Percentiles rank a stretch among this genome's conserved stretches.
Conservation (phyloP, 1,284 basidiomycete species). For the Rhodotorula sp. region DNA sequence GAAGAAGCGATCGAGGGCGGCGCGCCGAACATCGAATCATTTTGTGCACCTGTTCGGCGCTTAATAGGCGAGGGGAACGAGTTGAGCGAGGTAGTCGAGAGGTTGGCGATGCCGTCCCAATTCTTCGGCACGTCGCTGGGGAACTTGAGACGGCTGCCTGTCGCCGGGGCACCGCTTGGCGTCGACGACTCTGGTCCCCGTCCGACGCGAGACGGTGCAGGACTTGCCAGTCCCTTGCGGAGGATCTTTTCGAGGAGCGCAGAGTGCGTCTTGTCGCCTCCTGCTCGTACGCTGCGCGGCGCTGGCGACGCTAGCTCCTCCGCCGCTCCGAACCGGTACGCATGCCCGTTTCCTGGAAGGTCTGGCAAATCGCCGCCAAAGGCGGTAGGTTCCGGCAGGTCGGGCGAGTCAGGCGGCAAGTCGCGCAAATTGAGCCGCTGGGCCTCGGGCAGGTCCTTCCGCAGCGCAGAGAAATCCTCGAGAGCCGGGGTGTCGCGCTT, state of each 20-base stretch:
- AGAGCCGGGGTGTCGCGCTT: neutral
- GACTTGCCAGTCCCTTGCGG: constrained; percentile 24
- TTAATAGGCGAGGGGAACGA: constrained; percentile 39
- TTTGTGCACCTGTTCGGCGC: neutral
- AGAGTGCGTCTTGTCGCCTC: constrained; percentile 28
- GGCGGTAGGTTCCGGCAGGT: constrained; percentile 33
- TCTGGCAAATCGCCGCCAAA: neutral
- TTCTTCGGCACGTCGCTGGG: constrained; percentile 34
- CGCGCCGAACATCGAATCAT: constrained; percentile 7
- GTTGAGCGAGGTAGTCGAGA: constrained; percentile 30
- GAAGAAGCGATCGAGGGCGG: neutral
- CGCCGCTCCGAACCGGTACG: neutral
- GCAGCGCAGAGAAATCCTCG: constrained; percentile 10
- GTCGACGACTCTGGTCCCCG: constrained; percentile 21
- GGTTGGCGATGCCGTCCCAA: constrained; percentile 44
- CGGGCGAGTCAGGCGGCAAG: constrained; percentile 43
- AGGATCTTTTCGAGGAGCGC: constrained; percentile 40
- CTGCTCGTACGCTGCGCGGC: neutral
- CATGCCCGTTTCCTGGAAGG: neutral
- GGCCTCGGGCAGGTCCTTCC: constrained; percentile 6
- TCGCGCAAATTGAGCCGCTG: constrained; percentile 31
- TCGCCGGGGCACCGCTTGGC: neutral
- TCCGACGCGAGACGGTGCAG: neutral
- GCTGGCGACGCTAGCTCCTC: constrained; percentile 1
- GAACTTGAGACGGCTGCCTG: constrained; percentile 9